A percentile compares a stretch with the other conserved stretches of the same genome.
phyloP scores from a whole-genome alignment of 225 moss, liverwort and hornwort genomes.

The Pseudisothecium myosuroides region DNA sequence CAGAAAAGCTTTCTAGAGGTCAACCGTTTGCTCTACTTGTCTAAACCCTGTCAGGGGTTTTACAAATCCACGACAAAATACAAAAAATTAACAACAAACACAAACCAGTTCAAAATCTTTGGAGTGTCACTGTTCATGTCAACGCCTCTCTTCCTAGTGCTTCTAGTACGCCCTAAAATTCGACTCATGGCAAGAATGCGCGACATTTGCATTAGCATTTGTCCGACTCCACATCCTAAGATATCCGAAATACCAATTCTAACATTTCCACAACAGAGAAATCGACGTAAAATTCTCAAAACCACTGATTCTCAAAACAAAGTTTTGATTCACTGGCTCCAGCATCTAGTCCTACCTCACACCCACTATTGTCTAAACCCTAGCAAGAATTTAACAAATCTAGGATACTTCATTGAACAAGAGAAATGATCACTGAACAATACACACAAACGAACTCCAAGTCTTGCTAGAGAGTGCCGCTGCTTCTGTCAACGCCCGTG shows the following conservation, averaged over 20 bases:
- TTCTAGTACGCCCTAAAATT: neutral
- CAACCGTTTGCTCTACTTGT: neutral
- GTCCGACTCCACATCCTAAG: neutral
- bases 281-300: neutral
- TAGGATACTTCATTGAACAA: neutral
- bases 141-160: neutral
- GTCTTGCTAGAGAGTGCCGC: neutral
- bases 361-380: neutral
- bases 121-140: neutral
- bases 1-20: neutral
- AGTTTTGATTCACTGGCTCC: neutral
- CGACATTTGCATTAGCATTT: neutral
- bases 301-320: neutral
- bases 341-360: neutral
- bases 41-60: constrained; percentile 22
- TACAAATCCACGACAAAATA: neutral
- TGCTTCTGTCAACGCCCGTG: no score
- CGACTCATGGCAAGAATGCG: neutral
- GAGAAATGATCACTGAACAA: neutral
- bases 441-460: neutral
- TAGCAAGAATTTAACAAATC: neutral
- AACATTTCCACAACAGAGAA: neutral
- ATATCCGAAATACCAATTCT: neutral
- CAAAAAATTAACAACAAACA: neutral
- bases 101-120: neutral